Base-by-base conservation (phyloP, 2,329 filamentous ascomycete genomes). In the Dendrostoma leiphaemia region DNA sequence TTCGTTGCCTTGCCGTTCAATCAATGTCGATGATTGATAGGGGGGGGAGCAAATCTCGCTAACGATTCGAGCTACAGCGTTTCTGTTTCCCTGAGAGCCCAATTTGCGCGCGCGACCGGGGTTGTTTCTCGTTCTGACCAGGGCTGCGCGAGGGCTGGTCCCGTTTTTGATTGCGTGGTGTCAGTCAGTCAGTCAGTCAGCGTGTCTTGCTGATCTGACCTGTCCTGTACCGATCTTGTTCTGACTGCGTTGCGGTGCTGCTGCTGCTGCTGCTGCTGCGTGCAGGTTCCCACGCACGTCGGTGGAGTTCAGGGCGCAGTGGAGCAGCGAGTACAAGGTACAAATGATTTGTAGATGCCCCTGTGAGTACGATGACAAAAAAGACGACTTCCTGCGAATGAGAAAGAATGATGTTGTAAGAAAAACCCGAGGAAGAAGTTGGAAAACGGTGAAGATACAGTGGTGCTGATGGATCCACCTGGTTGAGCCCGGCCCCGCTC, bases 41-140 rank as follows among this genome's bases (percentile, higher is more conserved):
- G 65, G 66, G 65, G n/a, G 64, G 64, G 58, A 58, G 64, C 65
- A 66, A 74, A 74, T 74, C 62, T 74, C 71, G 69, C 70, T 74
- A 73, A 69, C 61, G 64, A 64, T 62, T 63, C 63, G 63, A 62
- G 63, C 64, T 51, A 61, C 53, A 59, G 57, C 59, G 62, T 63
- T 59, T 60, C 61, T 59, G 62, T 63, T 59, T 60, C 61, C 62
- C 57, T 58, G 51, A 60, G 58, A 60, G 49, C 46, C 53, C 63
- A 67, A 67, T 65, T 68, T 67, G 64, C 60, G 62, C 57, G 57
- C 43, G 41, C 45, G 54, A 58, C 61, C 59, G 57, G 61, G 62
- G 58, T 37, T 45, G 45, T 40, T 31, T 32, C 52, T 48, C 44
- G 48, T 50, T 28, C 47, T 17, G 28, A 38, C 23, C 37, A 31